Base-by-base conservation (phyloP, 148 eudicot species). In the Fagopyrum homotropicum region DNA sequence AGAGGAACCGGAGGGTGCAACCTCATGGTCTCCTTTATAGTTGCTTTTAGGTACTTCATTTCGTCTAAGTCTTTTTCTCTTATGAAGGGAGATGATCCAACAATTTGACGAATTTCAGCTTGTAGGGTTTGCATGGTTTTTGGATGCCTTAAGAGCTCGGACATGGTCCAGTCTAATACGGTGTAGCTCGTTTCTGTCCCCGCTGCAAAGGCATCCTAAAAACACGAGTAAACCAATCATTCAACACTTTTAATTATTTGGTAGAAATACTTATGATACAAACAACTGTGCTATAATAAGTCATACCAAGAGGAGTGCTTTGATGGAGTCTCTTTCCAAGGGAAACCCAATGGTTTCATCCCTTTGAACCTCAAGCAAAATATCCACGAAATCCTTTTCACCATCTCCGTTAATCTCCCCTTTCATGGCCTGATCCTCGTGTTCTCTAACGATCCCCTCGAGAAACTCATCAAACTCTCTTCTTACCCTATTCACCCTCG, bases 141-240 rank as follows among this genome's bases (percentile, higher is more conserved):
- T 2, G 96, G 96, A 83, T 89, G 85, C 63, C 89, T 82, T 47
- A 92, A 30, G 61, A 92, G 90, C 79, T 92, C 93, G 6, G 89
- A 75, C 91, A 92, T 88, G 49, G 86, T 75, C 95, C 95, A 92
- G 50, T 81, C 91, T 72, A 87, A 76, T 44, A 83, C 82, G 4
- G 90, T 77, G 6, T 81, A 77, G 48, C 83, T 84, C 29, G 97
- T 92, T n/a, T 92, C 91, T 40, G 90, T 92, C 75, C 91, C 95
- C 16, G 84, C 93, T 4, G 82, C 80, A 72, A 92, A 80, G 26
- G 82, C 59, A 48, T 89, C 90, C 98, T 90, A 61, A 77, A 47
- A 72, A 14, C 46, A 59, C 29, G 4, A 1, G 10, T 50, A 50
- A 11, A 50, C 54, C 40, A 35, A 35, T 35, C 40, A 35, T 35